Evolutionary conservation across 176 grass and related monocot genomes (phyloP), one percentile per base, ranked within the genome.

Genomic region (Aegilops speltoides): DNA sequence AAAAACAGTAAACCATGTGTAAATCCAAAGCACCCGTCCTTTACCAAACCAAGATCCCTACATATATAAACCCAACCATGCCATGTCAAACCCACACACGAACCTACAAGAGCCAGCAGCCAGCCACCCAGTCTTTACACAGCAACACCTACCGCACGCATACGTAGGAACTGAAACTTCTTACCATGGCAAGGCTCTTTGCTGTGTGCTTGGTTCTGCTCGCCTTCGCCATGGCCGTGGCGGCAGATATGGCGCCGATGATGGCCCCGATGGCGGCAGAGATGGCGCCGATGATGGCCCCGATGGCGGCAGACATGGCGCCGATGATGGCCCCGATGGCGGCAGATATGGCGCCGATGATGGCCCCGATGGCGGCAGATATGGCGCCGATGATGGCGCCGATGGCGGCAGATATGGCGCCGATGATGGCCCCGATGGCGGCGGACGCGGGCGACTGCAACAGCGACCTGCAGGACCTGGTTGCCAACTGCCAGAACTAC

Each of bases 401-500:
- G 40, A 41, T 41, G 40, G 38, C 38, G 8, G 38, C 38, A 31
- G 31, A 31, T 31, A 31, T 31, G 31, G 31, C 31, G 31, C 31
- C 31, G 40, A 41, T 41, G 40, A 41, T 41, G 40, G 40, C 40
- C 40, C 40, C 40, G 40, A 41, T 41, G 5, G 71, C 32, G 52
- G 34, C 5, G 68, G 48, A 4, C 9, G 1, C 13, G 0, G 89
- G 34, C 34, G 3, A 73, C 75, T 87, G 87, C 41, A 6, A 63
- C 62, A 3, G 77, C 34, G 91, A 90, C 52, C 1, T 82, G 7
- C 7, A 59, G 19, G 73, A 79, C 76, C 40, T 93, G 81, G 40
- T 84, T 0, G 2, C 64, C 36, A 84, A 50, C 50, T 89, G 91
- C 85, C 15, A 87, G 68, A 20, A 66, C 33, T 93, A 93, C 31